Base-by-base conservation (phyloP, 129 eudicot species). In the Kitagawia praeruptora region DNA sequence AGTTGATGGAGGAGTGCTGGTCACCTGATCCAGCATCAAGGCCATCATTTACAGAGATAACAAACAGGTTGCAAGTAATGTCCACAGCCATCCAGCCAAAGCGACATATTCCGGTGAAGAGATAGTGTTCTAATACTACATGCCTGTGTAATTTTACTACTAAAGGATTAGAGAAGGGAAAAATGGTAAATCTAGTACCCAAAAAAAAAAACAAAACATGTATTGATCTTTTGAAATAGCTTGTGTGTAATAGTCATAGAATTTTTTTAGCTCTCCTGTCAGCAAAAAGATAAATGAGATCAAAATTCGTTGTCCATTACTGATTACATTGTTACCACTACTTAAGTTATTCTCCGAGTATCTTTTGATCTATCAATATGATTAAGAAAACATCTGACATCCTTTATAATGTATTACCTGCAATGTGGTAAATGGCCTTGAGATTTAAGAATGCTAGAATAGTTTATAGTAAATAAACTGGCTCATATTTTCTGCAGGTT, bases 1-100 rank as follows among this genome's bases (percentile, higher is more conserved):
- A 73, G 66, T 79, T 91, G 87, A 89, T 91, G 93, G 97, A 86
- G 77, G 92, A 91, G n/a, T 91, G 97, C 81, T 91, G 97, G 97
- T 89, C 92, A 78, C 89, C 85, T 42, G 88, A 91, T 77, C 93
- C 93, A 40, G 74, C 79, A 37, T 78, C 81, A 79, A 87, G 93
- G 77, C 97, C 93, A 37, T 86, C 97, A 12, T 91, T 91, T 82
- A 85, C 93, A 3, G 86, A 88, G 80, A 87, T 91, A 81, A 86
- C 96, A 63, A 85, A 87, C 74, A 86, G 87, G 82, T 81, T 91
- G 39, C 86, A 85, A 8, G 79, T 37, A 27, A 91, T 91, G 88
- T 86, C 88, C 8, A 75, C 13, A 45, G 83, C 82, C 10, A 74
- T 85, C 80, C 91, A 85, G 66, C 87, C 89, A 51, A 91, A 84